A percentile compares a stretch with the other conserved stretches of the same genome.
phyloP scores from a whole-genome alignment of 2,329 filamentous ascomycete genomes.

The Teratosphaeriaceae sp. region DNA sequence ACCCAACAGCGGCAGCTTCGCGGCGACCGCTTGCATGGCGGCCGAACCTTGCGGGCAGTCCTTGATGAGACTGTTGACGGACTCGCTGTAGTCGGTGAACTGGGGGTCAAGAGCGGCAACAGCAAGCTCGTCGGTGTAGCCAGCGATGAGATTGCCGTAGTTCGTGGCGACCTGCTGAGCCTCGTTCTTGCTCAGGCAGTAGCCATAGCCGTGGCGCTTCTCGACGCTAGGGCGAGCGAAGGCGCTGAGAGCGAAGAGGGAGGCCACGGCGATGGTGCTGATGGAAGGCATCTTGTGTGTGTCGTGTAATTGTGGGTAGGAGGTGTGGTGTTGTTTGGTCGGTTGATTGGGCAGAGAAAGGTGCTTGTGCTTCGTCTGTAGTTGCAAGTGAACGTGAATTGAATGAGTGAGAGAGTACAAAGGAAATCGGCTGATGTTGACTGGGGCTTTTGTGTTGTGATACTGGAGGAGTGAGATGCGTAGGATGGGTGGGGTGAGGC shows the following conservation, averaged over 20 bases:
- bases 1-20: constrained; percentile 14
- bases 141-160: constrained; percentile 24
- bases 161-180: constrained; percentile 23
- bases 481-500: background rate
- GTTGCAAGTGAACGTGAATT: constrained; percentile 3
- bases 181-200: constrained; percentile 19
- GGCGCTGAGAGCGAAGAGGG: constrained; percentile 13
- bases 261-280: constrained; percentile 9
- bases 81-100: constrained; percentile 28
- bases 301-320: too few species aligned
- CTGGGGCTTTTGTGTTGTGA: background rate
- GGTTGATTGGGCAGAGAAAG: background rate
- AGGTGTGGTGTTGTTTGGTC: constrained; percentile 4
- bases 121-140: constrained; percentile 21
- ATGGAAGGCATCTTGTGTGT: constrained; percentile 14
- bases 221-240: constrained; percentile 8
- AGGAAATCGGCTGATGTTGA: background rate
- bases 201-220: constrained; percentile 3
- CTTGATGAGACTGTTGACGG: constrained; percentile 29
- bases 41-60: constrained; percentile 22
- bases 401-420: constrained; percentile 2
- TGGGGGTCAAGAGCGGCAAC: constrained; percentile 16
- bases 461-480: background rate
- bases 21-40: constrained; percentile 8
- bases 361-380: background rate